phyloP scores from a whole-genome alignment of 345 rosid species.

The Corchorus olitorius region DNA sequence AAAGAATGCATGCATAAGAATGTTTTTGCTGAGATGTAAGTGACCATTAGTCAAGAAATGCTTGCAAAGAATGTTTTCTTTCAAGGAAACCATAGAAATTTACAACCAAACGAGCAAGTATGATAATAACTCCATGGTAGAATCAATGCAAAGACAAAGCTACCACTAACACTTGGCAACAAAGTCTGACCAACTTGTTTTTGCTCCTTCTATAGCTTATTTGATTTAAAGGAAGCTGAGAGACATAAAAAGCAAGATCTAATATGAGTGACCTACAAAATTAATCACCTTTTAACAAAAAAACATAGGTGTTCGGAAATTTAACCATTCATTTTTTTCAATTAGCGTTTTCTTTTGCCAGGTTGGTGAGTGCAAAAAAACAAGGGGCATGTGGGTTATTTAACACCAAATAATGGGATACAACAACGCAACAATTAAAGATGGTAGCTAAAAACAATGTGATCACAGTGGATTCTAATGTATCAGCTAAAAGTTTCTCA shows the following conservation, averaged over 20 bases:
- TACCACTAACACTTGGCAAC: no score
- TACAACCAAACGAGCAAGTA: neutral
- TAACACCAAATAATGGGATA: neutral
- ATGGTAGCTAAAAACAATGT: neutral
- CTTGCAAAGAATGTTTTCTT: neutral
- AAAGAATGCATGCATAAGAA: neutral
- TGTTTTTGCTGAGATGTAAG: neutral
- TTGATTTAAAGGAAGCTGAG: no score
- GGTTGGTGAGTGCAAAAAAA: no score
- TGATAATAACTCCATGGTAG: constrained; percentile 3
- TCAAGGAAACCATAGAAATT: neutral
- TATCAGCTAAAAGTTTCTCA: constrained; percentile 30
- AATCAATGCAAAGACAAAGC: no score
- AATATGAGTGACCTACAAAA: no score
- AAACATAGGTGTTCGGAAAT: no score
- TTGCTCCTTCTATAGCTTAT: no score
- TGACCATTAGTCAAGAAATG: neutral
- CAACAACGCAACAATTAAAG: neutral
- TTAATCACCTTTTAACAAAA: no score
- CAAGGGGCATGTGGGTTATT: neutral
- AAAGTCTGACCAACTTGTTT: no score
- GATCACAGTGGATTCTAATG: neutral
- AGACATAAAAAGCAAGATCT: no score
- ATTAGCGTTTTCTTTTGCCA: no score
- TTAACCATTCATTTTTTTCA: no score